Conservation (phyloP, 192 early-diverging fungal species). For the Allomyces macrogynus region DNA sequence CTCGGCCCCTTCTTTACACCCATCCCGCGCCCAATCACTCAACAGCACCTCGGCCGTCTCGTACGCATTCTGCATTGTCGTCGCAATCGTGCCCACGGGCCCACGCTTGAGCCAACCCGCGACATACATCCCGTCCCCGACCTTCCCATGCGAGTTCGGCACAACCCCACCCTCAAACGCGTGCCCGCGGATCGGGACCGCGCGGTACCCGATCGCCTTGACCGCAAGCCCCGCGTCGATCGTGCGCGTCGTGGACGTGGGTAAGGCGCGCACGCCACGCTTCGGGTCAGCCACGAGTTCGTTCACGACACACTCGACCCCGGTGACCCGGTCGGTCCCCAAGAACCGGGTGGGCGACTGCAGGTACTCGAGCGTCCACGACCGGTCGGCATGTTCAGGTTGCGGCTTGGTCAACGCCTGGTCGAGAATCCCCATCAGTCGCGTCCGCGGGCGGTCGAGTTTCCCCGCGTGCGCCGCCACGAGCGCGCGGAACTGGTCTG, state of each 20-base stretch:
- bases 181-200: conserved; percentile 37
- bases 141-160: conserved; percentile 64
- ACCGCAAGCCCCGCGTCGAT: conserved; percentile 48
- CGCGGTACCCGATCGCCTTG: conserved; percentile 74
- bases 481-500: conserved; percentile 24
- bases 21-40: conserved; percentile 16
- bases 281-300: conserved; percentile 30
- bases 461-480: conserved; percentile 10
- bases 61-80: conserved; percentile 83
- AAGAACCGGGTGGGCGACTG: conserved; percentile 16
- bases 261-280: conserved; percentile 19
- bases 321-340: conserved; percentile 2
- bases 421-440: conserved; percentile 63
- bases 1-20: background rate
- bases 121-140: conserved; percentile 54
- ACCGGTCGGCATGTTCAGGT: conserved; percentile 12
- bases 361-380: conserved; percentile 54
- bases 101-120: conserved; percentile 93
- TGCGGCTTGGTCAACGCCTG: background rate
- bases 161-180: conserved; percentile 63
- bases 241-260: conserved; percentile 34
- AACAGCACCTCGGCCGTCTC: conserved; percentile 68
- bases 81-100: conserved; percentile 76
- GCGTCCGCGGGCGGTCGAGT: conserved; percentile 44
- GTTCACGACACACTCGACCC: conserved; percentile 42